Evolutionary conservation across 2,329 filamentous ascomycete genomes (phyloP).

Genomic region (Catunica adiposa): DNA sequence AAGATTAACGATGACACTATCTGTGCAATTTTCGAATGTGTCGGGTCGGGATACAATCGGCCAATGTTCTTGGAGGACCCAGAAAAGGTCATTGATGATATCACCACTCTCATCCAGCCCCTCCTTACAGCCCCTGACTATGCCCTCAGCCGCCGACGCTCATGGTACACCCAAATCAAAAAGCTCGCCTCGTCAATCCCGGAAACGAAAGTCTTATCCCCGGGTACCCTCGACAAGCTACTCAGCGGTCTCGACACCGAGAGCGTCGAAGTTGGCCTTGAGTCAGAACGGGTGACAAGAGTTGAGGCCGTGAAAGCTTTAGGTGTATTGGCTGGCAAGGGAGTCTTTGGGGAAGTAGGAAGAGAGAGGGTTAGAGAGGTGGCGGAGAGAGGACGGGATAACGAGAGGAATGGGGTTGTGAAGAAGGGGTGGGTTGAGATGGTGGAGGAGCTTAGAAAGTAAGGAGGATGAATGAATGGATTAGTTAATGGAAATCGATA

Average conservation of each 20-base stretch:
- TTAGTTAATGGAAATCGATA: too few relatives aligned
- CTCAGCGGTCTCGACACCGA: slow-evolving; percentile 32
- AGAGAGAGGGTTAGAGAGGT: slow-evolving; percentile 19
- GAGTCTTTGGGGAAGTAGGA: slow-evolving; percentile 25
- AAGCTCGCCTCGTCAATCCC: slow-evolving; percentile 10
- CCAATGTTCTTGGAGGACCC: slow-evolving; percentile 22
- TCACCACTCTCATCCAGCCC: slow-evolving; percentile 26
- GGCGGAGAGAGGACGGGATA: slow-evolving; percentile 22
- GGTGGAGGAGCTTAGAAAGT: slow-evolving; percentile 16
- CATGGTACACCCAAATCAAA: slow-evolving; percentile 29
- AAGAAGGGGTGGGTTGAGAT: slow-evolving; percentile 27
- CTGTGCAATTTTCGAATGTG: slow-evolving; percentile 24
- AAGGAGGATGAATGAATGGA: too few relatives aligned
- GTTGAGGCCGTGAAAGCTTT: slow-evolving; percentile 28
- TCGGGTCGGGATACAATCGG: slow-evolving; percentile 33
- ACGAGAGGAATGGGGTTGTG: slow-evolving; percentile 30
- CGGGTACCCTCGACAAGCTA: slow-evolving; percentile 20
- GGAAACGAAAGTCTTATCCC: too few relatives aligned
- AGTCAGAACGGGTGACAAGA: slow-evolving; percentile 33
- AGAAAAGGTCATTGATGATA: slow-evolving; percentile 24
- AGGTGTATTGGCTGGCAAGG: slow-evolving; percentile 26
- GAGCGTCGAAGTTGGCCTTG: slow-evolving; percentile 30
- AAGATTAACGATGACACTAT: slow-evolving; percentile 16
- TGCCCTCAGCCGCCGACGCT: slow-evolving; percentile 28
- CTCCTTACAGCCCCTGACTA: slow-evolving; percentile 26